Evolutionary conservation across 2,329 filamentous ascomycete species (phyloP).

Genomic region (Xylariaceae sp.): DNA sequence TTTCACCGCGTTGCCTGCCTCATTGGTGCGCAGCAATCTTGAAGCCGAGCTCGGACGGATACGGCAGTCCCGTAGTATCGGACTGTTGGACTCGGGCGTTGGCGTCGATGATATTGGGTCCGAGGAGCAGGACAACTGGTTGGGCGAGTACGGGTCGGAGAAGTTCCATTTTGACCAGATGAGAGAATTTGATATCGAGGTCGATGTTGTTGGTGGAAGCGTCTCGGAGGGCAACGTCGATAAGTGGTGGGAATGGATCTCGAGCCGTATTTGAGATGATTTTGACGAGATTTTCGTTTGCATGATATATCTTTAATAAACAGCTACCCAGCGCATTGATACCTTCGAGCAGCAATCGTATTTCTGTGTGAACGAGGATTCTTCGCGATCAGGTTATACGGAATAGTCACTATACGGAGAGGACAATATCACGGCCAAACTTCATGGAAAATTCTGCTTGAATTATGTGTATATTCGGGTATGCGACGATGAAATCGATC

Average conservation of each 20-base stretch:
- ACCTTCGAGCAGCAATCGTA: neutral
- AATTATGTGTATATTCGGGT: conserved; percentile 1
- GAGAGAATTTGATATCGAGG: conserved; percentile 73
- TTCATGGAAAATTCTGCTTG: neutral
- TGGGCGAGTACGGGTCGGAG: conserved; percentile 73
- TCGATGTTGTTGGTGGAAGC: conserved; percentile 74
- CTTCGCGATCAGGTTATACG: neutral
- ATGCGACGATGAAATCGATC: conserved; percentile 3
- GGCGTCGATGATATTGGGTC: conserved; percentile 55
- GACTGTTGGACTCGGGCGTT: conserved; percentile 75
- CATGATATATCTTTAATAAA: conserved; percentile 8
- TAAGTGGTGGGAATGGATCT: conserved; percentile 90
- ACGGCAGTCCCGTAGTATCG: conserved; percentile 69
- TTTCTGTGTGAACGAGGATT: neutral
- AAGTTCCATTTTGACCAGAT: conserved; percentile 77
- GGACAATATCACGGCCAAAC: neutral
- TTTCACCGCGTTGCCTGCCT: conserved; percentile 82
- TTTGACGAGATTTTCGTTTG: neutral
- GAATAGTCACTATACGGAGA: neutral
- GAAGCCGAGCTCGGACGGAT: conserved; percentile 79
- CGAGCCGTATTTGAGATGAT: conserved; percentile 59
- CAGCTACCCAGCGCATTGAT: conserved; percentile 1
- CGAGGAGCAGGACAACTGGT: conserved; percentile 75
- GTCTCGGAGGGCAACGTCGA: conserved; percentile 64
- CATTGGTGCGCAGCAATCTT: conserved; percentile 66